Percentiles rank a stretch among this genome's conserved stretches.
phyloP scores from a whole-genome alignment of 2,329 filamentous ascomycete genomes.

The Chalaropsis ovoidea region DNA sequence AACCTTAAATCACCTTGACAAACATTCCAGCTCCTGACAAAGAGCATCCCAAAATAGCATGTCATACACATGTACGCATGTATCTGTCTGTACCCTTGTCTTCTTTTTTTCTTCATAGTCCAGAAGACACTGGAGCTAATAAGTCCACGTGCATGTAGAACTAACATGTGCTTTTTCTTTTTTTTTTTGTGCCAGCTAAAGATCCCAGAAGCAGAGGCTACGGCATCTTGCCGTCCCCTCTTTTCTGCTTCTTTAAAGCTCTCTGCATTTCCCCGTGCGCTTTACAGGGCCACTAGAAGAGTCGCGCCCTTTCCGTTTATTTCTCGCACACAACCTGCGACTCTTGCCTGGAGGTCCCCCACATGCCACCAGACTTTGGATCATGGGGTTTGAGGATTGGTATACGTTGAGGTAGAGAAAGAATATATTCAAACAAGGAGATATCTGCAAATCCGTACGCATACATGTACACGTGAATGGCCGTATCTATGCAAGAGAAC shows the following conservation, averaged over 20 bases:
- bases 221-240: neutral
- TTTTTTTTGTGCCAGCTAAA: neutral
- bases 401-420: no score
- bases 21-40: neutral
- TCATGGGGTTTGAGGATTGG: no score
- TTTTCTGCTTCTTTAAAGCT: neutral
- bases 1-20: neutral
- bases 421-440: no score
- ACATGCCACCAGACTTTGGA: no score
- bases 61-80: neutral
- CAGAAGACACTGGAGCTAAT: neutral
- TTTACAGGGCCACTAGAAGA: neutral
- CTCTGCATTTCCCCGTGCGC: neutral
- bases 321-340: neutral
- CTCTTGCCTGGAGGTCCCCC: no score
- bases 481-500: neutral
- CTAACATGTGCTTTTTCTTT: neutral
- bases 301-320: no score
- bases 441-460: no score
- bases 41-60: neutral
- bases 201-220: neutral
- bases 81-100: neutral
- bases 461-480: neutral
- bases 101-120: neutral
- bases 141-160: constrained; percentile 1